Conservation (phyloP, 139 green algal genomes). For the Spirogloea muscicola region DNA sequence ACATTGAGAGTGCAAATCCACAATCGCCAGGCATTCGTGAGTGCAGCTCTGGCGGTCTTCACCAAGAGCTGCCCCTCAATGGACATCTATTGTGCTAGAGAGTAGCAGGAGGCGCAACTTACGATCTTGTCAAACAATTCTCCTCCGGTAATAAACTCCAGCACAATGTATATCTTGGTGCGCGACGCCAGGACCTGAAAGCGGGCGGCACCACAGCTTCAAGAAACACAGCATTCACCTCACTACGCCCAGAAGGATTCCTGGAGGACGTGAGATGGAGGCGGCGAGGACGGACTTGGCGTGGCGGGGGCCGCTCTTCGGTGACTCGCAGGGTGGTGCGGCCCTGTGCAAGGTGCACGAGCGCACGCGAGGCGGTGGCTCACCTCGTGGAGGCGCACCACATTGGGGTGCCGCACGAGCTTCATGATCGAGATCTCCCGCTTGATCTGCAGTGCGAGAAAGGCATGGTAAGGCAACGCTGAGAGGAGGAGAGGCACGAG, state of each 20-base stretch:
- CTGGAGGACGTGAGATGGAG: no score
- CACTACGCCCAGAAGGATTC: no score
- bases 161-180: slow-evolving; percentile 70
- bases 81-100: no score
- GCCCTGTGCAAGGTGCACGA: background rate
- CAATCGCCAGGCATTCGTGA: no score
- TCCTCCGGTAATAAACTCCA: slow-evolving; percentile 69
- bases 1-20: no score
- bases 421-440: slow-evolving; percentile 63
- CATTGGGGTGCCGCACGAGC: slow-evolving; percentile 56
- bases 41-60: no score
- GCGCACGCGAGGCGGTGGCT: no score
- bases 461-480: background rate
- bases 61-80: no score
- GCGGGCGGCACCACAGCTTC: background rate
- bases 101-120: background rate
- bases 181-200: slow-evolving; percentile 59
- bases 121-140: slow-evolving; percentile 72
- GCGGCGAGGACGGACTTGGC: no score
- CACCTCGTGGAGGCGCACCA: slow-evolving; percentile 63
- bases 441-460: slow-evolving; percentile 53
- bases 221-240: background rate
- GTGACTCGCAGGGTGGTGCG: no score
- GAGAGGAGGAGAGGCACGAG: background rate
- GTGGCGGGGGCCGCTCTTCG: no score